Conservation (phyloP, 176 grass and related monocot species). For the Ananas comosus region DNA sequence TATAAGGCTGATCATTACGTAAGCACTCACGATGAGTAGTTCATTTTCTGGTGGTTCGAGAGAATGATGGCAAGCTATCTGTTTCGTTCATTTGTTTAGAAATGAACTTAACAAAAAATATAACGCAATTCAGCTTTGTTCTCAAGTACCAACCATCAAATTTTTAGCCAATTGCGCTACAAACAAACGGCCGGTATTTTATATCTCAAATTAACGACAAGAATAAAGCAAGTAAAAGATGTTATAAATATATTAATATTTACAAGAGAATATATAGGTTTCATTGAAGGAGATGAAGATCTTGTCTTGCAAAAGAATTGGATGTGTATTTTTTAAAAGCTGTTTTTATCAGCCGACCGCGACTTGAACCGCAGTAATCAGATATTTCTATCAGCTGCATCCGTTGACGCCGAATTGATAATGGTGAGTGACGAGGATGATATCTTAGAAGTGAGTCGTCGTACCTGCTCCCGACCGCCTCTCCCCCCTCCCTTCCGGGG, state of each 20-base stretch:
- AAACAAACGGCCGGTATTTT: background rate
- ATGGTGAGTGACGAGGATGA: background rate
- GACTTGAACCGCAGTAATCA: conserved; percentile 40
- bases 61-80: too few species aligned
- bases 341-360: conserved; percentile 37
- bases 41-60: too few species aligned
- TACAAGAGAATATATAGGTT: conserved; percentile 18
- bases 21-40: too few species aligned
- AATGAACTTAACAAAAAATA: too few species aligned
- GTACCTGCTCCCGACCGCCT: background rate
- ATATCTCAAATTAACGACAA: conserved; percentile 25
- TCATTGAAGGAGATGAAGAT: conserved; percentile 5
- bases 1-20: too few species aligned
- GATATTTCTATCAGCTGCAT: conserved; percentile 2
- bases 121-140: too few species aligned
- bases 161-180: too few species aligned
- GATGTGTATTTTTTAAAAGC: conserved; percentile 29
- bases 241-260: conserved; percentile 21
- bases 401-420: background rate
- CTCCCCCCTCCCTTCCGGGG: background rate
- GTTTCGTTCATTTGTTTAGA: too few species aligned
- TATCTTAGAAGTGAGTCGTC: background rate
- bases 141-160: too few species aligned
- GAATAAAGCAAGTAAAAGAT: background rate
- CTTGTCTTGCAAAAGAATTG: conserved; percentile 40